A percentile compares a stretch with the other conserved stretches of the same genome.
Evolutionary conservation across 139 green algal species (phyloP).

Genomic region (Deuterostichococcus epilithicus): DNA sequence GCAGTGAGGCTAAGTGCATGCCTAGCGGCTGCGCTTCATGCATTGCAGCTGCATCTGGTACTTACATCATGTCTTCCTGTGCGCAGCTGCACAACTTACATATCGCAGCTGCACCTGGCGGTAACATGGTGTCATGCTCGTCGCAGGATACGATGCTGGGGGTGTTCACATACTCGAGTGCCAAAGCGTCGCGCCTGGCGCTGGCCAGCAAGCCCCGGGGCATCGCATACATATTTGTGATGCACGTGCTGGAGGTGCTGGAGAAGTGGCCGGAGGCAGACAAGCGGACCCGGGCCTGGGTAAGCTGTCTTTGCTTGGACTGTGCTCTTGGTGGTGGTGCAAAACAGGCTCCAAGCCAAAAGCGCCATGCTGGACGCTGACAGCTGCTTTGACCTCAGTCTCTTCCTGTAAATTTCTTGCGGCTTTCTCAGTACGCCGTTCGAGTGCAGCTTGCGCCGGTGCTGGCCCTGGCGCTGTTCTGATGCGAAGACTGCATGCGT

Average conservation of each 20-base stretch:
- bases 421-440: not conserved
- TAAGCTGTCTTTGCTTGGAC: slow-evolving; percentile 29
- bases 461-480: not conserved
- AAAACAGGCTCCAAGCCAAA: not conserved
- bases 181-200: slow-evolving; percentile 41
- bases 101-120: not conserved
- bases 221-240: slow-evolving; percentile 73
- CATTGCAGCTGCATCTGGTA: not conserved
- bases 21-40: not conserved
- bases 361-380: not conserved
- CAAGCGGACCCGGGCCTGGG: slow-evolving; percentile 70
- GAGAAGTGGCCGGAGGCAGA: slow-evolving; percentile 73
- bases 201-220: slow-evolving; percentile 45
- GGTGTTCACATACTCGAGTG: slow-evolving; percentile 57
- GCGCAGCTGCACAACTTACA: too few relatives aligned
- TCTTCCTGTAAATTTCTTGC: not conserved
- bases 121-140: not conserved
- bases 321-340: not conserved
- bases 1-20: too few relatives aligned
- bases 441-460: not conserved
- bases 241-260: slow-evolving; percentile 83
- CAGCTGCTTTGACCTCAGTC: not conserved
- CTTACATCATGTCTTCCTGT: too few relatives aligned
- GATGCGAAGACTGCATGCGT: not conserved
- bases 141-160: slow-evolving; percentile 69